phyloP scores from a whole-genome alignment of 306 rosid species.

The Quillaja saponaria region DNA sequence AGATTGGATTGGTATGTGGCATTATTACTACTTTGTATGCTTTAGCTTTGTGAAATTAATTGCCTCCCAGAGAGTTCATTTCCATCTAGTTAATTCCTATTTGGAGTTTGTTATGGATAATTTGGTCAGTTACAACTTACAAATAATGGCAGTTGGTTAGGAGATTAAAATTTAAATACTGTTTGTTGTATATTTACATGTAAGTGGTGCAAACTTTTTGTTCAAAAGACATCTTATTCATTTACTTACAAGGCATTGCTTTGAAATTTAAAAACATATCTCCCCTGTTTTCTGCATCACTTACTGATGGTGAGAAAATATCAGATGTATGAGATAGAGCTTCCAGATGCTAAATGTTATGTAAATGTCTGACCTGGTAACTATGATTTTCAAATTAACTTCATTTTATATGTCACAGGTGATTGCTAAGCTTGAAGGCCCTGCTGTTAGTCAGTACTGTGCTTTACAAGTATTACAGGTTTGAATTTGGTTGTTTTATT shows the following conservation, averaged over 20 bases:
- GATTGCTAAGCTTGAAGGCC: conserved; percentile 97
- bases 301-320: not conserved
- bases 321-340: not conserved
- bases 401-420: conserved; percentile 59
- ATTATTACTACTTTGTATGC: too few species aligned
- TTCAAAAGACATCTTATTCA: not conserved
- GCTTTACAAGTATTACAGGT: conserved; percentile 90
- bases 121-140: too few species aligned
- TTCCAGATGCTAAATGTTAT: not conserved
- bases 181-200: not conserved
- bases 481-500: conserved; percentile 17
- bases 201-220: not conserved
- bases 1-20: too few species aligned
- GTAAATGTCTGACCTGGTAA: conserved; percentile 1
- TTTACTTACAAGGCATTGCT: not conserved
- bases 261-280: not conserved
- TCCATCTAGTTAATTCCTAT: not conserved
- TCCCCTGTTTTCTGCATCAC: too few species aligned
- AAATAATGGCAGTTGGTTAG: not conserved
- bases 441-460: conserved; percentile 95
- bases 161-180: not conserved
- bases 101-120: not conserved
- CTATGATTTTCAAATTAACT: conserved; percentile 1
- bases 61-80: not conserved
- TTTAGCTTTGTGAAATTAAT: too few species aligned